These are phyloP conservation scores for Gnomoniopsis sp. DNA, from an alignment of 2,329 filamentous ascomycete genomes.

Conservation along the genomic window DNA sequence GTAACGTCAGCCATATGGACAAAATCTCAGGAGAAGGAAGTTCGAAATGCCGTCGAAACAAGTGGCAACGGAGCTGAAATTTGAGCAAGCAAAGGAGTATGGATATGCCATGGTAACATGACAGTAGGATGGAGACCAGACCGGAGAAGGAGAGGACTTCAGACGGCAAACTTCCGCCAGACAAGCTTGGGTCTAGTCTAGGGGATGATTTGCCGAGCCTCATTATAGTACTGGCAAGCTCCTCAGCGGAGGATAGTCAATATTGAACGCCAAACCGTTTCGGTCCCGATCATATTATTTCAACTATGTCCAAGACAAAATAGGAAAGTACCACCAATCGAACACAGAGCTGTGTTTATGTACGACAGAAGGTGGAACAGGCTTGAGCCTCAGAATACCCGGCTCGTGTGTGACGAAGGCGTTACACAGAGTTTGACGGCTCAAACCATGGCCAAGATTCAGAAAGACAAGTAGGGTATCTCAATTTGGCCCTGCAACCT, in stretches of 20 bases:
- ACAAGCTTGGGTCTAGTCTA: not conserved
- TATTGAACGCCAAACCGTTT: not conserved
- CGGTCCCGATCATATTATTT: not conserved
- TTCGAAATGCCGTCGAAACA: not conserved
- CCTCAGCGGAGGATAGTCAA: not conserved
- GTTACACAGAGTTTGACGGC: conserved; percentile 8
- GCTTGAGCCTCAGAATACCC: conserved; percentile 12
- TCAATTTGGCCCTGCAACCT: not conserved
- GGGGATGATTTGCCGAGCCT: not conserved
- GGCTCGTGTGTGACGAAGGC: not conserved
- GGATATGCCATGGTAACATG: not conserved
- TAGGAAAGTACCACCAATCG: not conserved
- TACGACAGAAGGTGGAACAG: conserved; percentile 5
- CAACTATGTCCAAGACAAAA: not conserved
- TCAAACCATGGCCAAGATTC: not conserved
- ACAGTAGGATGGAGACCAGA: not conserved
- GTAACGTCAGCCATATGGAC: not conserved
- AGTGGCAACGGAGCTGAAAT: not conserved
- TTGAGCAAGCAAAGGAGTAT: not conserved
- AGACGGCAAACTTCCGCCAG: conserved; percentile 13
- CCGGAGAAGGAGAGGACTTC: not conserved
- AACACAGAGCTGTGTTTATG: conserved; percentile 8
- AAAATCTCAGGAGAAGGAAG: not conserved
- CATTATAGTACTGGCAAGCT: not conserved
- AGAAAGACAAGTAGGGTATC: conserved; percentile 8